These are phyloP conservation scores for Rhododendron ferrugineum DNA, from an alignment of 148 eudicot species.

Conservation along the genomic window DNA sequence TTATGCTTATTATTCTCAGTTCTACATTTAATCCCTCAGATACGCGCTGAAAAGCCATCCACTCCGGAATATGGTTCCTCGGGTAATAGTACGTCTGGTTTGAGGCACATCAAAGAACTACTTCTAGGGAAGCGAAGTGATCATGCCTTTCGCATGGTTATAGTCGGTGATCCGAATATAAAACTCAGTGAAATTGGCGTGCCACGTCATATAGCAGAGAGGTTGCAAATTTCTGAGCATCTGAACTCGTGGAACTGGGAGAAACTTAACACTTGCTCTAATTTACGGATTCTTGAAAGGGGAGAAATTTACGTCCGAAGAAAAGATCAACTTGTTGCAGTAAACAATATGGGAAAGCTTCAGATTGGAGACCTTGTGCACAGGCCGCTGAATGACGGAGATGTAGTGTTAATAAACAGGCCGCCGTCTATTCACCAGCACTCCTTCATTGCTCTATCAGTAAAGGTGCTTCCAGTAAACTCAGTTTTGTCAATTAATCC, in stretches of 20 bases:
- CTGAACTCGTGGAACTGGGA: conserved; percentile 67
- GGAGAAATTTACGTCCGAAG: conserved; percentile 59
- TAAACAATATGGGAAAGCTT: conserved; percentile 51
- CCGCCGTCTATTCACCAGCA: conserved; percentile 97
- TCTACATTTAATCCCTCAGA: conserved; percentile 38
- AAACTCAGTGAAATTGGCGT: conserved; percentile 74
- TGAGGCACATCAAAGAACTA: conserved; percentile 81
- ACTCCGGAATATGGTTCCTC: conserved; percentile 30
- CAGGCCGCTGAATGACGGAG: conserved; percentile 77
- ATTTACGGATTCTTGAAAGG: conserved; percentile 45
- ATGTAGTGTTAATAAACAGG: conserved; percentile 74
- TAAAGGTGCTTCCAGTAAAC: conserved; percentile 58
- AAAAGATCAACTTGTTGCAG: conserved; percentile 41
- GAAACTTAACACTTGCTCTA: conserved; percentile 43
- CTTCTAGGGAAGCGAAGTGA: conserved; percentile 74
- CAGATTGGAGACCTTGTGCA: conserved; percentile 53
- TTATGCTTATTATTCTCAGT: neutral
- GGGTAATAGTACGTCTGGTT: conserved; percentile 38
- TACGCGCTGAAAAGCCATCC: conserved; percentile 61
- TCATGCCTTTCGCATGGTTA: conserved; percentile 77
- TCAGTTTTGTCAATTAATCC: conserved; percentile 85
- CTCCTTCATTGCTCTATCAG: conserved; percentile 69
- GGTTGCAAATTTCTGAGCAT: conserved; percentile 60
- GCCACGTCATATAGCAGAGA: conserved; percentile 68
- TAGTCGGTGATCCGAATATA: conserved; percentile 77